A percentile compares a stretch with the other conserved stretches of the same genome.
These are phyloP conservation scores for Sarocladiaceae sp. DNA, from an alignment of 2,329 filamentous ascomycete genomes.

Conservation along the genomic window DNA sequence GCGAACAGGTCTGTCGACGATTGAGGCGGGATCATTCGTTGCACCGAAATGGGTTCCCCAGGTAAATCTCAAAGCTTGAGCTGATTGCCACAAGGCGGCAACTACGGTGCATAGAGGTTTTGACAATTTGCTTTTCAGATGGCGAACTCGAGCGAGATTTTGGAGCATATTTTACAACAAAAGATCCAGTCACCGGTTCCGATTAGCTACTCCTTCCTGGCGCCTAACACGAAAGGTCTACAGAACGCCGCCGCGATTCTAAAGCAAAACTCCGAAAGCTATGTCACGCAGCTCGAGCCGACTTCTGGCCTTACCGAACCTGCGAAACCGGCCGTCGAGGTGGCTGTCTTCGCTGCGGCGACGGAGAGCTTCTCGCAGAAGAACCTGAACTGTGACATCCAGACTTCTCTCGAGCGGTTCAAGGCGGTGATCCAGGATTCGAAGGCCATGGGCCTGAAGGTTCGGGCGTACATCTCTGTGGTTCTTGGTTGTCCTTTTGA, in stretches of 20 bases:
- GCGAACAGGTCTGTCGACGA: constrained; percentile 61
- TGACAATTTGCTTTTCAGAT: constrained; percentile 50
- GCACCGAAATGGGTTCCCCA: constrained; percentile 81
- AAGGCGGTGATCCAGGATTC: constrained; percentile 62
- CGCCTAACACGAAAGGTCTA: constrained; percentile 70
- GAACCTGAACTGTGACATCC: constrained; percentile 77
- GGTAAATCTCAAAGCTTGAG: no score
- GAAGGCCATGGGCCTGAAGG: constrained; percentile 58
- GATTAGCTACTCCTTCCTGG: constrained; percentile 73
- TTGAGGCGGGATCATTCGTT: constrained; percentile 79
- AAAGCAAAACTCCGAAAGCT: constrained; percentile 41
- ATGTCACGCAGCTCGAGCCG: constrained; percentile 42
- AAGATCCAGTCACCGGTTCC: constrained; percentile 47
- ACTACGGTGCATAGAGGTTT: no score
- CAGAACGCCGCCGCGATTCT: constrained; percentile 53
- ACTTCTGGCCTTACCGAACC: constrained; percentile 25
- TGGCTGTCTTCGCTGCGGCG: constrained; percentile 76
- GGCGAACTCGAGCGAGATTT: constrained; percentile 70
- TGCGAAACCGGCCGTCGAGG: constrained; percentile 49
- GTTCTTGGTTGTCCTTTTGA: constrained; percentile 76
- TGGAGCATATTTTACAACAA: constrained; percentile 58
- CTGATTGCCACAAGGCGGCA: no score
- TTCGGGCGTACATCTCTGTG: constrained; percentile 75
- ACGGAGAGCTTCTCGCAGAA: constrained; percentile 74
- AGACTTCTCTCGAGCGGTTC: constrained; percentile 66